Evolutionary conservation across 805 yeast genomes (phyloP), one percentile per base, ranked within the genome.

Genomic region (Candida endomychidarum): DNA sequence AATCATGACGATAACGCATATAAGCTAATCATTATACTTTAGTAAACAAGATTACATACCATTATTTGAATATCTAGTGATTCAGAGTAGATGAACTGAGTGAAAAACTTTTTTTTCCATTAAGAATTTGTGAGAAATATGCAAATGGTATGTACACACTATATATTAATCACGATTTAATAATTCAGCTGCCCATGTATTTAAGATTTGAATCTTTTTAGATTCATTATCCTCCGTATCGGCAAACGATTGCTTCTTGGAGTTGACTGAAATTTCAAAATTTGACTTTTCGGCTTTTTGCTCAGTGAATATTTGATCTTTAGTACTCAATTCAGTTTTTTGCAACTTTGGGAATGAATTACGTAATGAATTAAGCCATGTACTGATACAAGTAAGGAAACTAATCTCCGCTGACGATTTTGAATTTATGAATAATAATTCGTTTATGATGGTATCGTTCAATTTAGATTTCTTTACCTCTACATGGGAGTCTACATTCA

Each of bases 1-100:
- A 52, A 59, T 68, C 74, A 68, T 67, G 74, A 68, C 73, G 72
- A 68, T 68, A 68, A 68, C 74, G 74, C 74, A 68, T 61, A 50
- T 53, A 47, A 28, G 49, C 49, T 58, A 58, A 57, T 57, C 63
- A 57, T 58, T 43, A 44, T 43, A 47, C 50, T 41, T 20, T 10
- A 31, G 22, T 20, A 30, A 37, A 26, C n/a, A n/a, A n/a, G n/a
- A 37, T 19, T 29, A 41, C 41, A 41, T 37, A 37, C 45, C 12
- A 3, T 38, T 27, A 20, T 20, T 5, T 20, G 23, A 33, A 21
- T 4, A 21, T 4, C 5, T 21, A 7, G 8, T n/a, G 10, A 20
- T 5, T 24, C 10, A 28, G 32, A 6, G 32, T 14, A 9, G 30
- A 12, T 8, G 14, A 26, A 26, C 11, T 27, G 5, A 27, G 11